These are phyloP conservation scores for Oryza officinalis DNA, from an alignment of 176 grass and related monocot species.

Conservation along the genomic window DNA sequence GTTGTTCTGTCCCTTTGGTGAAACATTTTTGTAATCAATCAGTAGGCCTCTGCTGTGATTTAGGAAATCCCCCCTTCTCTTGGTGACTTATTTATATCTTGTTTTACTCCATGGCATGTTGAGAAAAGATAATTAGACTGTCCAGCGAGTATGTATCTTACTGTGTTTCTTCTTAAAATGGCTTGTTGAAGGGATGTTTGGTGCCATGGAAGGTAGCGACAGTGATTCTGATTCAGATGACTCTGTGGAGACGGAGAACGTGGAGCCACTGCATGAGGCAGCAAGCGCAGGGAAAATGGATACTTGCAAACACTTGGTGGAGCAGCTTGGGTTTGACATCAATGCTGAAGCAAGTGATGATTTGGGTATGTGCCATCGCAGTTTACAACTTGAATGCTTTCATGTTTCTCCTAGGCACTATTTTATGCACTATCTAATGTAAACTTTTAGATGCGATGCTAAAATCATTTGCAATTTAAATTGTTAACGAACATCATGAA, in stretches of 20 bases:
- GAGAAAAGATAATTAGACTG: too few relatives aligned
- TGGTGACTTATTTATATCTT: too few relatives aligned
- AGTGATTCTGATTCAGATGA: constrained; percentile 1
- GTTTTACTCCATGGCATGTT: too few relatives aligned
- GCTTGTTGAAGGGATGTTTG: constrained; percentile 25
- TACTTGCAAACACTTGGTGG: constrained; percentile 40
- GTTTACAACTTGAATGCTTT: not conserved
- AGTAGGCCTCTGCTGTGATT: too few relatives aligned
- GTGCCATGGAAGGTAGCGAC: not conserved
- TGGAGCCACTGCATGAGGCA: constrained; percentile 23
- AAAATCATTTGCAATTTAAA: too few relatives aligned
- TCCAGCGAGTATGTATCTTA: not conserved
- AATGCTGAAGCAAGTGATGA: not conserved
- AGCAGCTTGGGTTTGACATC: constrained; percentile 33
- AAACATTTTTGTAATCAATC: too few relatives aligned
- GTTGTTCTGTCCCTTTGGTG: too few relatives aligned
- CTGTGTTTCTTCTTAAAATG: not conserved
- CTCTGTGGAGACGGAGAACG: not conserved
- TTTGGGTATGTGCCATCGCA: not conserved
- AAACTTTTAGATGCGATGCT: too few relatives aligned
- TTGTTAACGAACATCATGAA: too few relatives aligned
- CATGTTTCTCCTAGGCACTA: too few relatives aligned
- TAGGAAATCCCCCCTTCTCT: too few relatives aligned
- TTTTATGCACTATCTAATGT: too few relatives aligned
- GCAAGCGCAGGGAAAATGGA: constrained; percentile 22